Evolutionary conservation across 106 monocot genomes (phyloP), one percentile per base, ranked within the genome.

Genomic region (Dioscorea alata): DNA sequence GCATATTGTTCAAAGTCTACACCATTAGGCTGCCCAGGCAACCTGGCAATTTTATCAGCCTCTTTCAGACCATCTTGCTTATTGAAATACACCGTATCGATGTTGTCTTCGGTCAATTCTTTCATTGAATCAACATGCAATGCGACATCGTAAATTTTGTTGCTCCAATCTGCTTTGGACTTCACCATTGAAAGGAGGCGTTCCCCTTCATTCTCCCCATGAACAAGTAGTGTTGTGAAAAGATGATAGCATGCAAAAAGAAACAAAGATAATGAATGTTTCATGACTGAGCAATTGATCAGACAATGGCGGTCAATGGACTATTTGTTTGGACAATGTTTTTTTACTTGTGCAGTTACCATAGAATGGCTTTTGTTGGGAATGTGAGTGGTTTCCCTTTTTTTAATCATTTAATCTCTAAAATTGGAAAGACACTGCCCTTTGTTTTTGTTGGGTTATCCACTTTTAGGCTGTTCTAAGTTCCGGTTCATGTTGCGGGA

Each of bases 1-100:
- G 61, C 48, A 19, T 71, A 61, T 18, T 71, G 71, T 49, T 61
- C 61, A 58, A 71, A 61, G 19, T 50, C 12, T 0, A 61, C 61
- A 18, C 57, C 54, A 9, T 31, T 6, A 2, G 71, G 71, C 15
- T 71, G 71, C 0, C 71, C 71, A 0, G 71, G 71, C 50, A 71
- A 50, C 28, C 5, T 21, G 2, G 23, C 23, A 18, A 71, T 50
- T 60, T 71, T 71, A 13, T 71, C 71, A 0, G 49, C 25, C 21
- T 71, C 71, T 49, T 12, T 71, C 49, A 50, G 2, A 2, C 71
- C 71, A 18, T 24, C 35, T 35, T 65, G 59, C 9, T 13, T 56
- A 16, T 2, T 56, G 54, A 19, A 5, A 56, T 56, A 56, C 54
- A 56, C 54, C 5, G 19, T 14, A 56, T 16, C 16, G 0, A 13